These are phyloP conservation scores for Penicillium occitanis DNA, from an alignment of 2,329 filamentous ascomycete species.

Conservation along the genomic window DNA sequence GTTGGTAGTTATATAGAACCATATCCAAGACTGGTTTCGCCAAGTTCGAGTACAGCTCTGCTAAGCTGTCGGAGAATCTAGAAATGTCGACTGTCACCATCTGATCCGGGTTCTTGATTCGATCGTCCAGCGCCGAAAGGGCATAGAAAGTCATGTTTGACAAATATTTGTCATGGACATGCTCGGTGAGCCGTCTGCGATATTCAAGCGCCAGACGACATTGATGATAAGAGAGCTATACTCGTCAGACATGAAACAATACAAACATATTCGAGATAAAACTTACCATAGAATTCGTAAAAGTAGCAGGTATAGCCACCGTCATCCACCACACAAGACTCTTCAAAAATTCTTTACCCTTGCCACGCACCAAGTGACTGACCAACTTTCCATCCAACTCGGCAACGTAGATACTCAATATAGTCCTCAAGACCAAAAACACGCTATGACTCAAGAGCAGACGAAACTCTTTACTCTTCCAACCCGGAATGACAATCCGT, in stretches of 20 bases:
- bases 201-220: slow-evolving; percentile 92
- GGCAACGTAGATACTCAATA: slow-evolving; percentile 93
- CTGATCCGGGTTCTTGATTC: slow-evolving; percentile 98
- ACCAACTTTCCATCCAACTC: slow-evolving; percentile 93
- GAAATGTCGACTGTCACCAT: slow-evolving; percentile 95
- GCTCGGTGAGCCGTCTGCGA: slow-evolving; percentile 85
- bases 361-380: slow-evolving; percentile 86
- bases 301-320: slow-evolving; percentile 91
- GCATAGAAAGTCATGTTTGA: slow-evolving; percentile 98
- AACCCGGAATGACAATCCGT: slow-evolving; percentile 85
- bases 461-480: slow-evolving; percentile 82
- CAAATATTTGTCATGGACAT: slow-evolving; percentile 93
- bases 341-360: slow-evolving; percentile 82
- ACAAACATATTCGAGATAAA: not conserved
- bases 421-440: slow-evolving; percentile 83
- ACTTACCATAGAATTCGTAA: slow-evolving; percentile 95
- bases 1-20: slow-evolving; percentile 91
- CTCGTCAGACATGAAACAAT: slow-evolving; percentile 9
- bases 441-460: slow-evolving; percentile 87
- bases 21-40: slow-evolving; percentile 95
- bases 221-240: slow-evolving; percentile 89
- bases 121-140: slow-evolving; percentile 88
- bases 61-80: slow-evolving; percentile 91
- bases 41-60: slow-evolving; percentile 92
- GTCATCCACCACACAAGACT: slow-evolving; percentile 98